phyloP scores from a whole-genome alignment of 2,329 filamentous ascomycete species.

The Clarireedia sp. region DNA sequence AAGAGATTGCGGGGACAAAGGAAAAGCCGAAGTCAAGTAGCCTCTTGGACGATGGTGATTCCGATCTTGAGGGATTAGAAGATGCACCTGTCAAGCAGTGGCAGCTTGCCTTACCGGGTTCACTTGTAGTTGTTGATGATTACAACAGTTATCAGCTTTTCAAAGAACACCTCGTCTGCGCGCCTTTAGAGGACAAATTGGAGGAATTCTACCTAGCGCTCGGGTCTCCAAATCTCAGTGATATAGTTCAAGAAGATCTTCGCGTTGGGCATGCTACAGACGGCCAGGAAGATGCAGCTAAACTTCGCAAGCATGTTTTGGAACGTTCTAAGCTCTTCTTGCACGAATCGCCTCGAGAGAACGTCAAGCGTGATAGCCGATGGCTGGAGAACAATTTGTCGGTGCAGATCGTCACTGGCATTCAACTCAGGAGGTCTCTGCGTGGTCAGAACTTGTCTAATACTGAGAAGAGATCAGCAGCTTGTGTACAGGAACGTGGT shows the following conservation, averaged over 20 bases:
- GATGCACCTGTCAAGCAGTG: conserved; percentile 42
- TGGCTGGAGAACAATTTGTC: conserved; percentile 84
- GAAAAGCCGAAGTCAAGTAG: conserved; percentile 15
- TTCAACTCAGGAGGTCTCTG: conserved; percentile 71
- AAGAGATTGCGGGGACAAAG: conserved; percentile 47
- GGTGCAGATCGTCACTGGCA: conserved; percentile 69
- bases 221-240: conserved; percentile 68
- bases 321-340: conserved; percentile 87
- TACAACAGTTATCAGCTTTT: conserved; percentile 85
- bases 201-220: conserved; percentile 80
- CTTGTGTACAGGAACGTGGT: conserved; percentile 47
- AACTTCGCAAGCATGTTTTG: conserved; percentile 71
- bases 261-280: conserved; percentile 51
- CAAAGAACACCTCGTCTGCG: conserved; percentile 73
- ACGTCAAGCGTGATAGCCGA: conserved; percentile 76
- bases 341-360: conserved; percentile 62
- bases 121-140: conserved; percentile 78
- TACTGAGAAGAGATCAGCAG: conserved; percentile 68
- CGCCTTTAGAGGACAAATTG: conserved; percentile 80
- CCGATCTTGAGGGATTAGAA: conserved; percentile 37
- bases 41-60: conserved; percentile 32
- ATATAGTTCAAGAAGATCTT: conserved; percentile 69
- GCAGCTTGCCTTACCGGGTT: conserved; percentile 61
- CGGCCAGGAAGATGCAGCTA: conserved; percentile 61
- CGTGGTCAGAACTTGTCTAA: conserved; percentile 61